phyloP scores from a whole-genome alignment of 2,329 filamentous ascomycete genomes.

The Aureobasidium leucospermi region DNA sequence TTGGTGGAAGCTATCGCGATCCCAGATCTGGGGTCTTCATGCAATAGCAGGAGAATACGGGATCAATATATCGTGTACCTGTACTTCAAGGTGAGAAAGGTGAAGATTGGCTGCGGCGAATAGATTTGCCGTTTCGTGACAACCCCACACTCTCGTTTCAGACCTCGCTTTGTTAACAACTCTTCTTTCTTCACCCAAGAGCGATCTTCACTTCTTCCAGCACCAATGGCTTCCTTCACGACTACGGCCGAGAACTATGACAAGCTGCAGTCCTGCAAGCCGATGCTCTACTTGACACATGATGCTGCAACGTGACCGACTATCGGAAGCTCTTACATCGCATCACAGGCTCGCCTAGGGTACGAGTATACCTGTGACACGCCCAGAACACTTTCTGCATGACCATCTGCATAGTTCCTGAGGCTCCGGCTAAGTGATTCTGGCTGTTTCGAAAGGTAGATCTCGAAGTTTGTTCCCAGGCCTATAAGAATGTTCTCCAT shows the following conservation, averaged over 20 bases:
- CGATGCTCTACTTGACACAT: not conserved
- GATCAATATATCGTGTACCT: not conserved
- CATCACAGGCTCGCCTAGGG: not conserved
- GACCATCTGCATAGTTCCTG: not conserved
- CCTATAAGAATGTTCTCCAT: not conserved
- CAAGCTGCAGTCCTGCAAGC: too few species aligned
- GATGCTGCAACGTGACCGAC: not conserved
- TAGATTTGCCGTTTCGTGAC: not conserved
- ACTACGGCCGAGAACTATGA: too few species aligned
- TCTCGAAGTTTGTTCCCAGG: not conserved
- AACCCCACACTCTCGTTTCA: not conserved
- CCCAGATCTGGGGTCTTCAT: too few species aligned
- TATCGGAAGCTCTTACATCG: too few species aligned
- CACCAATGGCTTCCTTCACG: too few species aligned
- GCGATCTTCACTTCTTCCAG: not conserved
- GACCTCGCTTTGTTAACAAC: not conserved
- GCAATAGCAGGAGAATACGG: not conserved
- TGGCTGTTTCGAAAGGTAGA: not conserved
- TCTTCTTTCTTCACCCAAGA: not conserved
- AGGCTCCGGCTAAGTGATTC: not conserved
- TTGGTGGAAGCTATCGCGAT: not conserved
- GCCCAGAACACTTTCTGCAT: not conserved
- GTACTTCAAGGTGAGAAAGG: not conserved
- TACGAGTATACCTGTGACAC: slow-evolving; percentile 1
- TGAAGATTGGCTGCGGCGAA: not conserved